Evolutionary conservation across 441 rosid genomes (phyloP).

Genomic region (Manihot esculenta): DNA sequence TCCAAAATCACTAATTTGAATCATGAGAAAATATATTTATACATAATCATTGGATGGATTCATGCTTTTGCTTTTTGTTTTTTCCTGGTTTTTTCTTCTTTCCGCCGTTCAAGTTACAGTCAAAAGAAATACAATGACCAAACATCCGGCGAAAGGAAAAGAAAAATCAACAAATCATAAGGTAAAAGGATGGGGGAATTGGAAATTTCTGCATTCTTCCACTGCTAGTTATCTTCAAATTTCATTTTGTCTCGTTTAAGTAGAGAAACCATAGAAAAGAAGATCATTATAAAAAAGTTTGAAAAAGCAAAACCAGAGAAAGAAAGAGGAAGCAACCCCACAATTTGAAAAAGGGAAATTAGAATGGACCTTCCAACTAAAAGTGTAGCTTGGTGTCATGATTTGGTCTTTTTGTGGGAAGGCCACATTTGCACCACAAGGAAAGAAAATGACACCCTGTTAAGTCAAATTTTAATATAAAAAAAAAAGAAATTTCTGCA

Average conservation of each 20-base stretch:
- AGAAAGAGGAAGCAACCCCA: too few species aligned
- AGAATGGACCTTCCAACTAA: constrained; percentile 30
- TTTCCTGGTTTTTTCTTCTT: too few species aligned
- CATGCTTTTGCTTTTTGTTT: background rate
- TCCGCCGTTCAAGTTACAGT: constrained; percentile 4
- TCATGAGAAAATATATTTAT: too few species aligned
- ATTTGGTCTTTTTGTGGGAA: constrained; percentile 30
- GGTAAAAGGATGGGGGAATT: background rate
- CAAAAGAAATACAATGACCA: constrained; percentile 7
- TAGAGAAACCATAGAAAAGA: background rate
- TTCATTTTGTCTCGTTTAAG: background rate
- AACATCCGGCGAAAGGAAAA: too few species aligned
- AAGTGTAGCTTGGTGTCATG: constrained; percentile 25
- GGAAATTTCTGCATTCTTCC: background rate
- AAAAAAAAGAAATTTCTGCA: too few species aligned
- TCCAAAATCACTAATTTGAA: constrained; percentile 15
- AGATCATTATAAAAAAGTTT: background rate
- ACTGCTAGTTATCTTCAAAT: background rate
- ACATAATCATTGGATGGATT: background rate
- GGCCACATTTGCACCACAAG: background rate
- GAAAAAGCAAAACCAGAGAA: constrained; percentile 15
- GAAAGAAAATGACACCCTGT: constrained; percentile 3
- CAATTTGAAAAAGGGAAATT: background rate
- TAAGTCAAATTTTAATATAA: too few species aligned
- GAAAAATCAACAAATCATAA: background rate